A percentile compares a stretch with the other conserved stretches of the same genome.
Evolutionary conservation across 2,329 filamentous ascomycete species (phyloP).

Genomic region (Epichloe sibirici): DNA sequence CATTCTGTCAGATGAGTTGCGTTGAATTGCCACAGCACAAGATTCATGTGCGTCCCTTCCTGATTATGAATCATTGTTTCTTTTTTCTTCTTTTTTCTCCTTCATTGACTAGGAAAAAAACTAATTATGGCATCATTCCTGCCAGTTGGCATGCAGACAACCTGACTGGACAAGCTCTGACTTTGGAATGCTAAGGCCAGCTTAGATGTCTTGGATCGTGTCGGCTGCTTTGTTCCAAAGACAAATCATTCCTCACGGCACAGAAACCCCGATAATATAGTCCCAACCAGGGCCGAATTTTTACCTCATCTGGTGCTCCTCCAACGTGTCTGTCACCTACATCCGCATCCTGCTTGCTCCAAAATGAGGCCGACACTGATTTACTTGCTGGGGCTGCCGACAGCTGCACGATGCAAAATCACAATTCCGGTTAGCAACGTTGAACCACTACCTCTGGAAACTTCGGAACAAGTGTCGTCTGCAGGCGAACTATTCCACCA

Average conservation of each 20-base stretch:
- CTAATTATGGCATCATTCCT: too few species aligned
- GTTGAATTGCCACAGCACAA: too few species aligned
- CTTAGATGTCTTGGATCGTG: neutral
- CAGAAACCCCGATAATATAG: neutral
- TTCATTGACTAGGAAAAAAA: neutral
- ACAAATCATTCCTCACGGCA: neutral
- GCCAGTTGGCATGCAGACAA: too few species aligned
- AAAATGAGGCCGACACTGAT: conserved; percentile 2
- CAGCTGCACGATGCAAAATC: conserved; percentile 6
- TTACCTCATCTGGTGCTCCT: neutral
- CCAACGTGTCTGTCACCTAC: neutral
- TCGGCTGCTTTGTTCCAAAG: neutral
- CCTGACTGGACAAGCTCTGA: neutral
- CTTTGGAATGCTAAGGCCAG: neutral
- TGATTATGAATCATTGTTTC: neutral
- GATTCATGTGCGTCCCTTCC: too few species aligned
- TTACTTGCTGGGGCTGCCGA: conserved; percentile 4
- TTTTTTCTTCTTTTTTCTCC: neutral
- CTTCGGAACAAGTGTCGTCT: conserved; percentile 13
- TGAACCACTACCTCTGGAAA: conserved; percentile 15
- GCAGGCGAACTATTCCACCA: conserved; percentile 17
- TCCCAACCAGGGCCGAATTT: neutral
- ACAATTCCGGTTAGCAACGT: conserved; percentile 16
- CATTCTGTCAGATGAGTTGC: too few species aligned
- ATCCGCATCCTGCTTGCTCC: neutral